These are phyloP conservation scores for Metschnikowia cerradonensis DNA, from an alignment of 805 yeast species.

Conservation along the genomic window DNA sequence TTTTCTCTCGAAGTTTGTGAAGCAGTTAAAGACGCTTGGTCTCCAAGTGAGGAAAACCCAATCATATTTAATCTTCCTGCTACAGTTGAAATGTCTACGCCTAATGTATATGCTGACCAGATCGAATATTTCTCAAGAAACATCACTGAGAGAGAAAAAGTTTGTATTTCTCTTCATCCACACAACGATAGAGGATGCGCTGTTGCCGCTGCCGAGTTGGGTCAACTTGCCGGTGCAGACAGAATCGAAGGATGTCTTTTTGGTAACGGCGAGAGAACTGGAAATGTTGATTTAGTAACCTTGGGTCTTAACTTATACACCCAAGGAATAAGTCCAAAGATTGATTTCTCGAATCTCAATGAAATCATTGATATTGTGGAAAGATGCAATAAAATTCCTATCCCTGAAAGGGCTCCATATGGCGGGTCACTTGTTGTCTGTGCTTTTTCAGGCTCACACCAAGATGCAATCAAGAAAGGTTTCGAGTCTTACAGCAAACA, in stretches of 20 bases:
- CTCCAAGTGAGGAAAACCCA: conserved; percentile 58
- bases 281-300: conserved; percentile 79
- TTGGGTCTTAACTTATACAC: conserved; percentile 74
- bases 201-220: conserved; percentile 84
- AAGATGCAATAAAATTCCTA: conserved; percentile 76
- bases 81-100: conserved; percentile 77
- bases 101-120: conserved; percentile 82
- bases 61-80: conserved; percentile 82
- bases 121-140: conserved; percentile 66
- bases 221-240: conserved; percentile 81
- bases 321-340: conserved; percentile 67
- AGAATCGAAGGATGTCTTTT: conserved; percentile 82
- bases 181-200: conserved; percentile 87
- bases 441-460: conserved; percentile 84
- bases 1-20: conserved; percentile 65
- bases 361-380: conserved; percentile 70
- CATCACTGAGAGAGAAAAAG: conserved; percentile 61
- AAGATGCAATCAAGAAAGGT: conserved; percentile 85
- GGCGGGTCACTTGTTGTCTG: conserved; percentile 81
- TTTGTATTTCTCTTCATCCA: conserved; percentile 74
- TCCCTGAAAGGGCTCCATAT: conserved; percentile 75
- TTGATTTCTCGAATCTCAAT: conserved; percentile 67
- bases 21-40: conserved; percentile 75
- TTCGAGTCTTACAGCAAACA: conserved; percentile 48
- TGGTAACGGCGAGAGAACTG: conserved; percentile 87